phyloP scores from a whole-genome alignment of 2,329 filamentous ascomycete genomes.

The Microdochium trichocladiopsis region DNA sequence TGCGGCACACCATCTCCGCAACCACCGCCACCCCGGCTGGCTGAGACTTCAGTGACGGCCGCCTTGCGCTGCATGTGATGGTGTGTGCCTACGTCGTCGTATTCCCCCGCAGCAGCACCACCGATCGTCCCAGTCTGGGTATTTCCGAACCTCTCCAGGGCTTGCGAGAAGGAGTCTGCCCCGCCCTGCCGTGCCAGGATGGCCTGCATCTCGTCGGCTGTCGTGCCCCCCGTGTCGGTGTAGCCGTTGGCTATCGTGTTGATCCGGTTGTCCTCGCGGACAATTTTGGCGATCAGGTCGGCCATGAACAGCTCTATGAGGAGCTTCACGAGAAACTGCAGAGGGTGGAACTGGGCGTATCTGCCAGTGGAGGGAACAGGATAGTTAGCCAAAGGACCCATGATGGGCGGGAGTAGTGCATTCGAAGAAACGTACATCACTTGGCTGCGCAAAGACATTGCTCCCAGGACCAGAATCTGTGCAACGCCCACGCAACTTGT shows the following conservation, averaged over 20 bases:
- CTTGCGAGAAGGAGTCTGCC: background rate
- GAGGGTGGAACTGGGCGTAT: background rate
- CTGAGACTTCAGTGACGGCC: background rate
- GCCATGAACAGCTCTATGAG: background rate
- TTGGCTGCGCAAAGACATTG: background rate
- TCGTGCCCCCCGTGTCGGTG: background rate
- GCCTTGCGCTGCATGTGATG: background rate
- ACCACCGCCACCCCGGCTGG: background rate
- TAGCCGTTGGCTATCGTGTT: background rate
- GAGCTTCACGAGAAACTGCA: background rate
- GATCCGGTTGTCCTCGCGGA: background rate
- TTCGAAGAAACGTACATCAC: background rate
- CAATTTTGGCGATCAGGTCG: conserved; percentile 1
- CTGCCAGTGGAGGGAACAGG: background rate
- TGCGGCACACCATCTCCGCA: background rate
- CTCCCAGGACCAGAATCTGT: background rate
- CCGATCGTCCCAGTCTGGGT: background rate
- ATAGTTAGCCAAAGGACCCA: too few species aligned
- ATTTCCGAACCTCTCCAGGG: background rate
- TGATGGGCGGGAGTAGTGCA: background rate
- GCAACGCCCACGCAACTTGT: background rate
- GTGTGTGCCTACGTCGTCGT: too few species aligned
- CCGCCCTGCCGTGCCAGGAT: background rate
- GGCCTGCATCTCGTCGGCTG: background rate
- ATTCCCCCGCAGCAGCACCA: too few species aligned